Percentiles rank a stretch among this genome's conserved stretches.
Conservation (phyloP, 257 asterid species). For the Primulina tabacum region DNA sequence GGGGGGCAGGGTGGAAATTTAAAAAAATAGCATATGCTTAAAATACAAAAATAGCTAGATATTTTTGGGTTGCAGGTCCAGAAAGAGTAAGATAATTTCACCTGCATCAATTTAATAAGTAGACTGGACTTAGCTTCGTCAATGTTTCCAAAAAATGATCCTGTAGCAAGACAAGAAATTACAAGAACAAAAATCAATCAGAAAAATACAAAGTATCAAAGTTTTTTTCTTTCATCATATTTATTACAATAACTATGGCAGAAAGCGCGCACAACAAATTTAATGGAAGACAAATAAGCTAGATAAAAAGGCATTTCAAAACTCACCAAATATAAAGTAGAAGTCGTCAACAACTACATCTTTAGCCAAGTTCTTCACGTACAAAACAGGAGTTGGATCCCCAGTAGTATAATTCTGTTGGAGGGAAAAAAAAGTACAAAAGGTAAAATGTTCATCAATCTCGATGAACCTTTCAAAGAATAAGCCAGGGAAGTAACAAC, state of each 20-base stretch:
- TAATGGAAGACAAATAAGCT: conserved; percentile 6
- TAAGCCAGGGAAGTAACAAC: neutral
- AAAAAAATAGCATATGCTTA: neutral
- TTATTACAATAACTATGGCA: neutral
- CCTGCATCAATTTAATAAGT: conserved; percentile 90
- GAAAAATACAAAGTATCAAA: neutral
- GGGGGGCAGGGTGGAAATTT: neutral
- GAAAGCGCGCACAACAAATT: neutral
- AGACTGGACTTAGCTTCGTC: conserved; percentile 74
- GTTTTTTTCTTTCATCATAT: neutral
- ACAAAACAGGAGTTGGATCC: conserved; percentile 72
- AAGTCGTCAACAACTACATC: conserved; percentile 84
- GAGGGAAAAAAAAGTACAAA: conserved; percentile 20
- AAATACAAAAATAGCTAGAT: neutral
- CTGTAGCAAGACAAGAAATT: conserved; percentile 38
- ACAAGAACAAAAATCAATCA: neutral
- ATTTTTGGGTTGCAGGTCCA: neutral
- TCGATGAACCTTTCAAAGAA: conserved; percentile 15
- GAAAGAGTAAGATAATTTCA: conserved; percentile 32
- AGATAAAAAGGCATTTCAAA: conserved; percentile 12
- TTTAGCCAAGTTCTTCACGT: conserved; percentile 83
- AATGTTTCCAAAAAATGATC: conserved; percentile 74
- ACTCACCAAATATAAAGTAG: conserved; percentile 79
- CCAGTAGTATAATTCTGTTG: conserved; percentile 86
- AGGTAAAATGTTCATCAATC: conserved; percentile 7